phyloP scores from a whole-genome alignment of 257 asterid species.

The Scutellaria minor region DNA sequence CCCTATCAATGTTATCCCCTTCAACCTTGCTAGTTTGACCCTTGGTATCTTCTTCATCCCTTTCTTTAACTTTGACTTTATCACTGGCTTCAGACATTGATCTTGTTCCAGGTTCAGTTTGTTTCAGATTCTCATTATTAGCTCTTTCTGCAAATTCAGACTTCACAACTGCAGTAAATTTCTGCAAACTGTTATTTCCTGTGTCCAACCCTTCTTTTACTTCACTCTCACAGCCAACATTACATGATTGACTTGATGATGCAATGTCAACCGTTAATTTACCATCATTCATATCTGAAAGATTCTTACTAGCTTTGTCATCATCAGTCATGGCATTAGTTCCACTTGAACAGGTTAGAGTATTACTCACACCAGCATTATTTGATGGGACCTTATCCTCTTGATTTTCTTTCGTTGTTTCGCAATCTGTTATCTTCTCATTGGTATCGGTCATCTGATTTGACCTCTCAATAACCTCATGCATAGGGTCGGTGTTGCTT shows the following conservation, averaged over 20 bases:
- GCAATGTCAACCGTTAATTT: constrained; percentile 39
- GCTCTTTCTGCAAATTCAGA: constrained; percentile 37
- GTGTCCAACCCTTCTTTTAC: constrained; percentile 37
- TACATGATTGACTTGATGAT: constrained; percentile 23
- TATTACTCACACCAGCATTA: constrained; percentile 26
- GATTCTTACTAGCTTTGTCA: constrained; percentile 32
- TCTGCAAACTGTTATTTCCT: constrained; percentile 27
- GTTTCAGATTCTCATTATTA: constrained; percentile 31
- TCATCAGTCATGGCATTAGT: constrained; percentile 28
- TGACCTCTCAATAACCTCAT: constrained; percentile 42
- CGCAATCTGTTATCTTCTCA: constrained; percentile 41
- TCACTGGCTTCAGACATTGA: constrained; percentile 34
- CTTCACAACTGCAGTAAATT: constrained; percentile 26
- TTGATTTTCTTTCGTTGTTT: constrained; percentile 29
- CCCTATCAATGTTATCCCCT: constrained; percentile 28
- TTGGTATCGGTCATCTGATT: constrained; percentile 38
- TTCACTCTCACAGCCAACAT: constrained; percentile 32
- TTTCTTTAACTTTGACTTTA: constrained; percentile 35
- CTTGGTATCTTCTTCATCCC: constrained; percentile 30
- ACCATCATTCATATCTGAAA: constrained; percentile 29
- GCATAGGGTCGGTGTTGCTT: constrained; percentile 31
- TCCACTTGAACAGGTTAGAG: constrained; percentile 35
- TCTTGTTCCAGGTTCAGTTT: constrained; percentile 31
- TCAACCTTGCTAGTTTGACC: constrained; percentile 28
- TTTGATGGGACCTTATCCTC: constrained; percentile 39